Base-by-base conservation (phyloP, 352 stramenopile genomes). In the Globisporangium rhizosaccharum region DNA sequence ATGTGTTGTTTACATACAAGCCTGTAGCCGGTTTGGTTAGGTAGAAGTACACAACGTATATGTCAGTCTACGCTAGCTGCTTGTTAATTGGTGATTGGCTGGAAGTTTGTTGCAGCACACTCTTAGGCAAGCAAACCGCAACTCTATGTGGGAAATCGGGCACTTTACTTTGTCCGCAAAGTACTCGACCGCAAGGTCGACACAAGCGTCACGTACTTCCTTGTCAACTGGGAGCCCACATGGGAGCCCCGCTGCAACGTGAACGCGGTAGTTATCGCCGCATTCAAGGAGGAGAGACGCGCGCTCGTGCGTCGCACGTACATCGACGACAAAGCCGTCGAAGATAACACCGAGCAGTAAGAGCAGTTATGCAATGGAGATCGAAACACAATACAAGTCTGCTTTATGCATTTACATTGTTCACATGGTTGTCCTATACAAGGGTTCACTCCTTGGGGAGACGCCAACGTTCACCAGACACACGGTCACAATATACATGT, bases 161-260 rank as follows among this genome's bases (percentile, higher is more conserved):
- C 23, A 23, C 23, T 23, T 23, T 23, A 23, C 23, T 10, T 57
- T 41, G 46, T 59, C 2, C 53, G 53, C 11, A 20, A 51, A 15
- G 10, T 67, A 1, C 55, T 67, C 61, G 57, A 57, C 3, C 50
- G 49, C 41, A 62, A 51, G 57, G 48, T 51, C 57, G 23, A 39
- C 1, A 12, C 36, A 12, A 39, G 48, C 47, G 49, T 62, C 14
- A 57, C 37, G 2, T 57, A 57, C 50, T 57, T 53, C 25, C 44
- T 63, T 25, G 41, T 57, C 9, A 48, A 55, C 56, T 56, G 36
- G 56, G 14, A 57, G n/a, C 49, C 49, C 23, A 63, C 39, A 5
- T 63, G 57, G 57, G 50, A 63, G 42, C 18, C 50, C 15, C 57
- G 57, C 48, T 47, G n/a, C 17, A 44, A 57, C 50, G 18, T 63